These are phyloP conservation scores for Solanum sitiens DNA, from an alignment of 257 asterid species.

Conservation along the genomic window DNA sequence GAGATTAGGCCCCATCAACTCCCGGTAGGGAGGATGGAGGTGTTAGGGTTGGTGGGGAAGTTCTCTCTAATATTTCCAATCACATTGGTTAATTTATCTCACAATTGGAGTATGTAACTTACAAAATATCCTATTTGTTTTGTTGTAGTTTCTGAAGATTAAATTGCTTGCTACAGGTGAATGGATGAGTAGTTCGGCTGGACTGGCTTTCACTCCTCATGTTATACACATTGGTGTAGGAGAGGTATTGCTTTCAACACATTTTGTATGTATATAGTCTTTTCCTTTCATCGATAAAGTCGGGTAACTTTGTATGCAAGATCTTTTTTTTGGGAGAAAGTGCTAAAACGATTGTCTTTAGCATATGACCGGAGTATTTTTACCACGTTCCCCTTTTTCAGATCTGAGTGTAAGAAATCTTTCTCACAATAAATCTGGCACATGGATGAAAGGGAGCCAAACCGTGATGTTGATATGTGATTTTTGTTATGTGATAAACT, in stretches of 20 bases:
- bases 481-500: background rate
- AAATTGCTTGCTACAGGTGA: conserved; percentile 21
- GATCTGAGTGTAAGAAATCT: background rate
- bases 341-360: background rate
- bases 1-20: background rate
- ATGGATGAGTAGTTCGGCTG: conserved; percentile 43
- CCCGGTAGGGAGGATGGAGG: background rate
- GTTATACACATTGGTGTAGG: conserved; percentile 23
- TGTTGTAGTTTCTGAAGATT: background rate
- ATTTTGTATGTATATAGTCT: background rate
- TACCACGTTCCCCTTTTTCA: background rate
- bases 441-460: background rate
- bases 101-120: background rate
- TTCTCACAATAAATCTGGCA: background rate
- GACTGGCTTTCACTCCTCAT: conserved; percentile 37
- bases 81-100: background rate
- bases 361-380: background rate
- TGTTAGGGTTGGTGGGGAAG: background rate
- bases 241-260: conserved; percentile 13
- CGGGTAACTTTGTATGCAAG: background rate
- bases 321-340: background rate
- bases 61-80: background rate
- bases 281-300: background rate
- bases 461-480: background rate
- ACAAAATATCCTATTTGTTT: background rate